Evolutionary conservation across 1,139 yeast genomes (phyloP).

Genomic region (Blastobotrys capitulatus): DNA sequence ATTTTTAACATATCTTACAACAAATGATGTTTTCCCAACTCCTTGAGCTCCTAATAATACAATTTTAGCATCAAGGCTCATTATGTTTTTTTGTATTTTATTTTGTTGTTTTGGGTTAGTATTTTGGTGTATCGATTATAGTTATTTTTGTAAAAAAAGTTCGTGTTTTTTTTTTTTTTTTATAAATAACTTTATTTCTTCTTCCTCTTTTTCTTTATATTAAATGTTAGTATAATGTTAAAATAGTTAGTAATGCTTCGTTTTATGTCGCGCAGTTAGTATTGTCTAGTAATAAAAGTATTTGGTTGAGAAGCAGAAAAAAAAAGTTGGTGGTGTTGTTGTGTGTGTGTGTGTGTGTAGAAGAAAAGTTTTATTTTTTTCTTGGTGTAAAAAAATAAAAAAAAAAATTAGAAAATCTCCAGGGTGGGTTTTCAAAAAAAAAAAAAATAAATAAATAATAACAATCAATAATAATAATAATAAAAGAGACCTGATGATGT

Average conservation of each 20-base stretch:
- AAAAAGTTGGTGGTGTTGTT: no score
- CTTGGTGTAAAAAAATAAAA: background rate
- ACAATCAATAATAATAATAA: no score
- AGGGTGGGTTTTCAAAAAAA: background rate
- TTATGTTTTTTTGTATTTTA: constrained; percentile 6
- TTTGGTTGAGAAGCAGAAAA: no score
- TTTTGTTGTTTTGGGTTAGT: background rate
- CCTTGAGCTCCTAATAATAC: constrained; percentile 42
- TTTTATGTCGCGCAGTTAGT: background rate
- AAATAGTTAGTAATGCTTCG: background rate
- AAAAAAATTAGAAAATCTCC: background rate
- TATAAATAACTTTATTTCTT: no score
- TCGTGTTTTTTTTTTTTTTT: no score
- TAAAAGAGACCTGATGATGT: no score
- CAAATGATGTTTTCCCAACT: constrained; percentile 88
- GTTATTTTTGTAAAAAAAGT: no score
- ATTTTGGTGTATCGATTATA: no score
- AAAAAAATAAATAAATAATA: background rate
- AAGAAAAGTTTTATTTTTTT: background rate
- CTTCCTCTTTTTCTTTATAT: no score
- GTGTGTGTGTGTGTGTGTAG: no score
- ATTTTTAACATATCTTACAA: constrained; percentile 80
- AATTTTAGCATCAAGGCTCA: constrained; percentile 36
- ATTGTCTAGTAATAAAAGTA: background rate
- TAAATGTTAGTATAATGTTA: background rate